These are phyloP conservation scores for Moesziomyces sp. DNA, from an alignment of 1,284 basidiomycete genomes.

Conservation along the genomic window DNA sequence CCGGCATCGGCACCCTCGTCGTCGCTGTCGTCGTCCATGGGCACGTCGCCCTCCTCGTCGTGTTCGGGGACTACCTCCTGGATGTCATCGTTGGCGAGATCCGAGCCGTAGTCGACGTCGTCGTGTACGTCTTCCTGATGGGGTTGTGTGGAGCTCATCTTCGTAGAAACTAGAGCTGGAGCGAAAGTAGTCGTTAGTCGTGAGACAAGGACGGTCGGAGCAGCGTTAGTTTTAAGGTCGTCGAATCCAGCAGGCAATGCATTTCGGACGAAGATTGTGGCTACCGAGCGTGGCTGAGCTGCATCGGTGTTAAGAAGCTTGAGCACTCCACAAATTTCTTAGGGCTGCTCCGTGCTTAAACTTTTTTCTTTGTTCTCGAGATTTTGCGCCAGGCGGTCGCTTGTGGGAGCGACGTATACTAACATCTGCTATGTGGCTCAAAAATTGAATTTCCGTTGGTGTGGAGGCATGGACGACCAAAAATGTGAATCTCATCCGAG, in stretches of 20 bases:
- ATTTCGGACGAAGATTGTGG: background rate
- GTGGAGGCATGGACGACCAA: slow-evolving; percentile 27
- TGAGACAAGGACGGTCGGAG: too few relatives aligned
- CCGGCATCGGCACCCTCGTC: slow-evolving; percentile 14
- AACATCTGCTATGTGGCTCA: too few relatives aligned
- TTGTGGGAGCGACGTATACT: too few relatives aligned
- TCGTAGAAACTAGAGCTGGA: background rate
- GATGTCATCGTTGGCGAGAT: slow-evolving; percentile 45
- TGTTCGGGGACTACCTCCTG: slow-evolving; percentile 49
- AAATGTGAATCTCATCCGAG: background rate
- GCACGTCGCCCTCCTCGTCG: slow-evolving; percentile 43
- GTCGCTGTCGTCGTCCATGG: slow-evolving; percentile 50
- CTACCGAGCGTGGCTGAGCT: background rate
- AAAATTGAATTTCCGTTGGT: background rate
- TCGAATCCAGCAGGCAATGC: slow-evolving; percentile 5
- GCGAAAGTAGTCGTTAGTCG: too few relatives aligned
- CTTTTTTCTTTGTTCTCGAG: slow-evolving; percentile 1
- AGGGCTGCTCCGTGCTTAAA: slow-evolving; percentile 1
- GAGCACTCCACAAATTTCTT: slow-evolving; percentile 15
- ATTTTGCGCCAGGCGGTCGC: background rate
- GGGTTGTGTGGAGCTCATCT: slow-evolving; percentile 33
- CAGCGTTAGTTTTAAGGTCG: too few relatives aligned
- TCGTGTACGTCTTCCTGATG: slow-evolving; percentile 31
- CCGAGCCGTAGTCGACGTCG: slow-evolving; percentile 35
- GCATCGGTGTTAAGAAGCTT: slow-evolving; percentile 12